Conservation (phyloP, 2,329 filamentous ascomycete species). For the Neophaeococcomyces mojaviensis region DNA sequence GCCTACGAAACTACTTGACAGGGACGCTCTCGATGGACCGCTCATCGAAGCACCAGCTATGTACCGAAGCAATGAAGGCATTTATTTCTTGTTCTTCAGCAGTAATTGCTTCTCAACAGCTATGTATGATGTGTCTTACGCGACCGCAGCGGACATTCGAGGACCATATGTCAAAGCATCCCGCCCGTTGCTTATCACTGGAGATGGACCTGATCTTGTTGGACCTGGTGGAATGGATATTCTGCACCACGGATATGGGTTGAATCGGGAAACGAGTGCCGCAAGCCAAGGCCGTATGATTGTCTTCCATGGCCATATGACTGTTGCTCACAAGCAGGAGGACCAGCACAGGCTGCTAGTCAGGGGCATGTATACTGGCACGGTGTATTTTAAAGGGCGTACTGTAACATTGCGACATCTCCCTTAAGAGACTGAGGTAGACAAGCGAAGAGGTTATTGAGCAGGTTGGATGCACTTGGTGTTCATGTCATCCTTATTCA, state of each 20-base stretch:
- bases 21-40: slow-evolving; percentile 56
- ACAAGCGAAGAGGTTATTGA: no score
- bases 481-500: no score
- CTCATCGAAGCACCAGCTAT: slow-evolving; percentile 56
- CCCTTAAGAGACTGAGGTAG: no score
- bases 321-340: no score
- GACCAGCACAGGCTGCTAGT: no score
- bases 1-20: slow-evolving; percentile 51
- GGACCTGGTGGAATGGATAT: slow-evolving; percentile 23
- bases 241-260: slow-evolving; percentile 8
- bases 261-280: neutral
- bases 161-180: slow-evolving; percentile 34
- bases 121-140: slow-evolving; percentile 54
- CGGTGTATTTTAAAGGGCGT: neutral
- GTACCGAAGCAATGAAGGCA: slow-evolving; percentile 33
- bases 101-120: slow-evolving; percentile 51
- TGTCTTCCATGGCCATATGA: slow-evolving; percentile 22
- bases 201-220: slow-evolving; percentile 21
- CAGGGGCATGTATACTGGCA: slow-evolving; percentile 6
- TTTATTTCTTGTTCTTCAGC: slow-evolving; percentile 57
- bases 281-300: slow-evolving; percentile 13
- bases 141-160: slow-evolving; percentile 36
- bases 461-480: no score
- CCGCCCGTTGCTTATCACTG: slow-evolving; percentile 29
- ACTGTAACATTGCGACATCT: neutral